Evolutionary conservation across 2,329 filamentous ascomycete genomes (phyloP), one percentile per base, ranked within the genome.

Genomic region (Clonostachys solani): DNA sequence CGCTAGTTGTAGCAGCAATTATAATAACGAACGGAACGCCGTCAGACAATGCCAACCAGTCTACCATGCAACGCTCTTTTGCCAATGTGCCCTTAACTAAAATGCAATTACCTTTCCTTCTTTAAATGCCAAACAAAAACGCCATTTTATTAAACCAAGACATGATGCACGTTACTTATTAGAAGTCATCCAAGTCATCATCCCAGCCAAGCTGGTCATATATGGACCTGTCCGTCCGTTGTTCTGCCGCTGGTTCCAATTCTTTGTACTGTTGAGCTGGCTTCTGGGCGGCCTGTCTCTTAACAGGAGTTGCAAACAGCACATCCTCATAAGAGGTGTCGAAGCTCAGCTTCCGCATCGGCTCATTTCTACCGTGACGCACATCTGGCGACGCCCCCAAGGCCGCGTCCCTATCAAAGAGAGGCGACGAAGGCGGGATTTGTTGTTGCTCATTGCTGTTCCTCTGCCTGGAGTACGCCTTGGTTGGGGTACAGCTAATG

Each of bases 151-250:
- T 42, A 43, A 44, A 50, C 42, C 41, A 29, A 29, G 23, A 29
- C 23, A 29, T 29, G 23, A 29, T 29, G 23, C 23, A 29, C 23
- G 19, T 47, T 37, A 46, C 47, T 67, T 63, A 62, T 67, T 50
- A 65, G 60, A 70, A 59, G 59, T 72, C 68, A 58, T 80, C 74
- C 58, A 72, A 65, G 50, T 81, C 77, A 56, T 81, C 77, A 56
- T 81, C 77, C 80, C 80, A 83, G 42, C 80, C 79, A 40, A 83
- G 60, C 52, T 65, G 66, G 54, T 78, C 68, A 54, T 77, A 83
- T 45, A 83, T 75, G 12, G 74, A 76, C 51, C 10, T 29, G 23
- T 29, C 23, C 23, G 23, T 10, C 23, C 9, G 23, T 29, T 29
- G 23, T 29, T 29, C 23, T 29, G 23, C 23, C 8, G 23, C 23